These are phyloP conservation scores for Prosopis cineraria DNA, from an alignment of 306 rosid species.

Conservation along the genomic window DNA sequence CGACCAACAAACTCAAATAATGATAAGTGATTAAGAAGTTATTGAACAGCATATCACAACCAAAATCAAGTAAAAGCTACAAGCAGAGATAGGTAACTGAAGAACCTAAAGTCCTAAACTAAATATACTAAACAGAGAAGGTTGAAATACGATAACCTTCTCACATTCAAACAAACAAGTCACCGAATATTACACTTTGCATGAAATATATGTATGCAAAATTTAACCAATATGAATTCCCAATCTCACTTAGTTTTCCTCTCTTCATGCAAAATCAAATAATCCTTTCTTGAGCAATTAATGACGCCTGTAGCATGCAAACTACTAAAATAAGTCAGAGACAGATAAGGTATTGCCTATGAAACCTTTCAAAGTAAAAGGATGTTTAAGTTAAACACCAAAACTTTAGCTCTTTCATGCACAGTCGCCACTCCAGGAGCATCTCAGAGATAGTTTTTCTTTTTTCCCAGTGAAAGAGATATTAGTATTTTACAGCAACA, in stretches of 20 bases:
- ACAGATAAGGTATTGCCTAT: not conserved
- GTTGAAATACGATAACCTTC: slow-evolving; percentile 13
- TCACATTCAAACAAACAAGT: slow-evolving; percentile 23
- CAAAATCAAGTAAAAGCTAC: not conserved
- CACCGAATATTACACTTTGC: not conserved
- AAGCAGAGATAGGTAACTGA: slow-evolving; percentile 17
- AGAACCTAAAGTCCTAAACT: slow-evolving; percentile 19
- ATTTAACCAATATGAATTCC: slow-evolving; percentile 1
- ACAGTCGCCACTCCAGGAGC: not conserved
- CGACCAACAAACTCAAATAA: slow-evolving; percentile 26
- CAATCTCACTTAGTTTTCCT: not conserved
- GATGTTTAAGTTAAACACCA: too few relatives aligned
- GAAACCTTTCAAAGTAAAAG: not conserved
- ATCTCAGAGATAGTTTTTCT: not conserved
- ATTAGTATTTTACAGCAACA: not conserved
- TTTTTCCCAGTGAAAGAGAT: not conserved
- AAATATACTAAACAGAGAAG: slow-evolving; percentile 17
- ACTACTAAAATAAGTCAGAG: not conserved
- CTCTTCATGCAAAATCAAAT: slow-evolving; percentile 22
- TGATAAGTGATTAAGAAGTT: slow-evolving; percentile 5
- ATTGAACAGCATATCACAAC: slow-evolving; percentile 18
- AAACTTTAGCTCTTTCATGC: too few relatives aligned
- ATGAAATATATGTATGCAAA: not conserved
- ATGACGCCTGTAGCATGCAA: not conserved
- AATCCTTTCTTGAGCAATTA: slow-evolving; percentile 22